Base-by-base conservation (phyloP, 768 basidiomycete species). In the Thelephora ganbajun region DNA sequence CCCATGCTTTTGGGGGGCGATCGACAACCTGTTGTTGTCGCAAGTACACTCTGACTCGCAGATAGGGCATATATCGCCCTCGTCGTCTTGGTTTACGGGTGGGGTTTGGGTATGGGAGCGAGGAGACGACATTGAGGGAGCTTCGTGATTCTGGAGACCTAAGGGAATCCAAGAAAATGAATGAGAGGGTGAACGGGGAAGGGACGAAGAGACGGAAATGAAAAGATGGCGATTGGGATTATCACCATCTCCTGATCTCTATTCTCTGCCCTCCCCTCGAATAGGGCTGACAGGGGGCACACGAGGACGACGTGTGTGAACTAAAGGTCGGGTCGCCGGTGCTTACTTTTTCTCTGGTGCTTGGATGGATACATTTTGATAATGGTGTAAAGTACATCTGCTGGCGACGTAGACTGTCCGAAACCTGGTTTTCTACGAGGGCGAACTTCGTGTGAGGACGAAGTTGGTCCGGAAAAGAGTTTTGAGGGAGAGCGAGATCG, bases 1-100 rank as follows among this genome's bases (percentile, higher is more conserved):
- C 53, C 48, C 52, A 57, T 54, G 60, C 66, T 50, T 59, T 63
- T 45, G 61, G 50, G 47, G 61, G 52, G 48, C 55, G 58, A 39
- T 59, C 50, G 50, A 55, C 59, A 47, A 66, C 47, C 30, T 59
- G 55, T 63, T 68, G 69, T 72, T 77, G 63, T 66, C 62, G 71
- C 86, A 89, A 26, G 83, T 88, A 70, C 86, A 90, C 59, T 85
- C 80, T 59, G 83, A 80, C 71, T 89, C 87, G 83, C 86, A 90
- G 53, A 89, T 84, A 6, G 85, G 86, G 63, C 86, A 90, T 48
- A 89, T 86, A 62, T 87, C 81, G 76, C 77, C 76, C 72, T 85
- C 83, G 60, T 88, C 86, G 64, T 83, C 80, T 37, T 36, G 46
- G 35, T 51, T 52, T 53, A 55, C 52, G 65, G 59, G 67, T 61